Evolutionary conservation across 2,329 filamentous ascomycete species (phyloP), one percentile per base, ranked within the genome.

Genomic region (Colletotrichum destructivum): DNA sequence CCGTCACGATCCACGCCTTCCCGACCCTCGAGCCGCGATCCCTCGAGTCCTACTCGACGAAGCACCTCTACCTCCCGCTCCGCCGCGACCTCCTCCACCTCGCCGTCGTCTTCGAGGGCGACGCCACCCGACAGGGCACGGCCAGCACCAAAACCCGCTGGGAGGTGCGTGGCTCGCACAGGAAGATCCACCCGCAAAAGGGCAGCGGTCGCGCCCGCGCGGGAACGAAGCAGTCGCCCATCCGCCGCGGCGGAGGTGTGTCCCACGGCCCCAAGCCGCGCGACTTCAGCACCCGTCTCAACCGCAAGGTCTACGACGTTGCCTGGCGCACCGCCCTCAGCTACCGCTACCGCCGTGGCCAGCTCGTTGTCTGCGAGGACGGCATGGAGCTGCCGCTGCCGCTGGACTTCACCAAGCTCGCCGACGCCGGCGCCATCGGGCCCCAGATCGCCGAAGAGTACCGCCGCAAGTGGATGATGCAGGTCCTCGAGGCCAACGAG

Each of bases 291-390:
- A 97, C 95, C 26, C 88, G 89, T 18, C 87, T 99, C 66, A 95
- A 93, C 77, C 88, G 89, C 79, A 98, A 98, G 85, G 90, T 98
- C 59, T 99, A 99, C 85, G 95, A 98, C 83, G 88, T 97, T 77
- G 96, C 96, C 12, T 98, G 94, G 94, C 91, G 96, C 79, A 98
- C 93, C 54, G 96, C 96, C 13, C 88, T 99, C 75, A 96, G 93
- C 79, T 97, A 98, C 85, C 91, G 96, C 72, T 98, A 96, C 84
- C 88, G 92, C 75, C 90, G 91, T 75, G 96, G 95, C 60, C 94
- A 98, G 85, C 85, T 99, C 77, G 86, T 98, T 75, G 90, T 99
- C 52, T 91, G 96, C 77, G 92, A 96, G 78, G 92, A 94, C 78
- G 89, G 90, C 51, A 88, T 94, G 84, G 91, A 95, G 74, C 89